phyloP scores from a whole-genome alignment of 1,284 basidiomycete species.

The Austroboletus rostrupii region DNA sequence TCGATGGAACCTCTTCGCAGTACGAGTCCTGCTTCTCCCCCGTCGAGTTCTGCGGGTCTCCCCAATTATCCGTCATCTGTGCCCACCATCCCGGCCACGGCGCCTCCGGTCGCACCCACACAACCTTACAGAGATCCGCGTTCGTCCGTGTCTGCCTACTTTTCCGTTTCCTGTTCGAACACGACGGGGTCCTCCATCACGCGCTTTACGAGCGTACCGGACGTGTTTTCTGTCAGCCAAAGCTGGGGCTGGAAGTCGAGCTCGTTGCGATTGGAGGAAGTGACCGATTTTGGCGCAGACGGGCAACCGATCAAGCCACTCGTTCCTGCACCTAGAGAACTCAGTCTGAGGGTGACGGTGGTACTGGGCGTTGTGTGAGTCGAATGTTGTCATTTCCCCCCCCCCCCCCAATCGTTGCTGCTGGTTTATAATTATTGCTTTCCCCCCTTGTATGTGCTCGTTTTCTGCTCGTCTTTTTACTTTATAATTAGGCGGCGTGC shows the following conservation, averaged over 20 bases:
- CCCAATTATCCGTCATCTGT: slow-evolving; percentile 23
- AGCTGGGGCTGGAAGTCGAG: slow-evolving; percentile 83
- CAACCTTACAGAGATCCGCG: slow-evolving; percentile 79
- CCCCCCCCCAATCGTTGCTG: slow-evolving; percentile 4
- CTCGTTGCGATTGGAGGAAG: slow-evolving; percentile 52
- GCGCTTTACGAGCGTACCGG: slow-evolving; percentile 81
- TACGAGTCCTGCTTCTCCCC: slow-evolving; percentile 35
- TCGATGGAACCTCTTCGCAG: slow-evolving; percentile 42
- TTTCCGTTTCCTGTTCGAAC: slow-evolving; percentile 79
- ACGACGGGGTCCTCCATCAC: slow-evolving; percentile 81
- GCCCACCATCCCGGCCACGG: slow-evolving; percentile 38
- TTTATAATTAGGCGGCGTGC: slow-evolving; percentile 2
- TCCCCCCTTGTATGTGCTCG: neutral
- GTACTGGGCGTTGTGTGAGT: slow-evolving; percentile 66
- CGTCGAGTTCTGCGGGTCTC: slow-evolving; percentile 17
- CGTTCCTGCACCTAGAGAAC: slow-evolving; percentile 38
- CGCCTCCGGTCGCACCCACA: slow-evolving; percentile 41
- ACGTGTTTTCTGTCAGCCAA: slow-evolving; percentile 76
- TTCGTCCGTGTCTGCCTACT: slow-evolving; percentile 67
- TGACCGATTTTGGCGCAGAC: slow-evolving; percentile 49
- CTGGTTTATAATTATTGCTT: slow-evolving; percentile 3
- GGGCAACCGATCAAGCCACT: slow-evolving; percentile 29
- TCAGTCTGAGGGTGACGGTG: slow-evolving; percentile 71
- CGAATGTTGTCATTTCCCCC: neutral
- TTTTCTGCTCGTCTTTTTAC: neutral